A percentile compares a stretch with the other conserved stretches of the same genome.
These are phyloP conservation scores for Cercospora canescens DNA, from an alignment of 2,329 filamentous ascomycete species.

Conservation along the genomic window DNA sequence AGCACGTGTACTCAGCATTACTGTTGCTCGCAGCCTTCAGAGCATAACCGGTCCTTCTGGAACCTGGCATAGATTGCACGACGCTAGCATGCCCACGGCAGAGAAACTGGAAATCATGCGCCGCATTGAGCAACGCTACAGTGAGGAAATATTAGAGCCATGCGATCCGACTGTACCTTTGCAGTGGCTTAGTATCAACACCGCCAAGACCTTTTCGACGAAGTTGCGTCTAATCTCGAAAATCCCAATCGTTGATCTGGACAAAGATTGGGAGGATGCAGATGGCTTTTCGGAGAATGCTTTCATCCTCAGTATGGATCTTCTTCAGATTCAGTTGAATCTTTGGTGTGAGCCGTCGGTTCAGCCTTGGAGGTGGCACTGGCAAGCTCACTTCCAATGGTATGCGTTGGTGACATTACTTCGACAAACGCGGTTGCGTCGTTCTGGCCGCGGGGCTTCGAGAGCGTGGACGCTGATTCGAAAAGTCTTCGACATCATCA, in stretches of 20 bases:
- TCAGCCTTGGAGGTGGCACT: constrained; percentile 32
- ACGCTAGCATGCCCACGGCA: constrained; percentile 22
- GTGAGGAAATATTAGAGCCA: constrained; percentile 26
- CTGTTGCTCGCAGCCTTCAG: constrained; percentile 23
- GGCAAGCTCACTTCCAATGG: constrained; percentile 32
- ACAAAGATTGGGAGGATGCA: constrained; percentile 23
- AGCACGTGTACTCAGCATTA: constrained; percentile 23
- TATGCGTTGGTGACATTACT: constrained; percentile 29
- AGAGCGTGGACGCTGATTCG: constrained; percentile 28
- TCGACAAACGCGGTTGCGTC: constrained; percentile 27
- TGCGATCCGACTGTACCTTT: constrained; percentile 31
- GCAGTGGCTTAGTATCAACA: constrained; percentile 29
- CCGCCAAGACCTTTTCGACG: constrained; percentile 25
- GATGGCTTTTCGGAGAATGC: constrained; percentile 28
- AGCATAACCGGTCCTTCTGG: constrained; percentile 25
- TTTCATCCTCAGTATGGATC: constrained; percentile 27
- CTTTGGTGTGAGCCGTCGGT: constrained; percentile 29
- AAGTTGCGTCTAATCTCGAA: constrained; percentile 30
- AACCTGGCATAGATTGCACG: constrained; percentile 26
- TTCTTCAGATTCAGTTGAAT: constrained; percentile 29
- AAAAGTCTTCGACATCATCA: constrained; percentile 27
- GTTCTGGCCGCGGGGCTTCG: constrained; percentile 16
- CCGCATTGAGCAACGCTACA: constrained; percentile 25
- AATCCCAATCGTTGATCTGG: constrained; percentile 25
- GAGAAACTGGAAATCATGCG: constrained; percentile 30